phyloP scores from a whole-genome alignment of 148 eudicot genomes.

The Amaranthus palmeri region DNA sequence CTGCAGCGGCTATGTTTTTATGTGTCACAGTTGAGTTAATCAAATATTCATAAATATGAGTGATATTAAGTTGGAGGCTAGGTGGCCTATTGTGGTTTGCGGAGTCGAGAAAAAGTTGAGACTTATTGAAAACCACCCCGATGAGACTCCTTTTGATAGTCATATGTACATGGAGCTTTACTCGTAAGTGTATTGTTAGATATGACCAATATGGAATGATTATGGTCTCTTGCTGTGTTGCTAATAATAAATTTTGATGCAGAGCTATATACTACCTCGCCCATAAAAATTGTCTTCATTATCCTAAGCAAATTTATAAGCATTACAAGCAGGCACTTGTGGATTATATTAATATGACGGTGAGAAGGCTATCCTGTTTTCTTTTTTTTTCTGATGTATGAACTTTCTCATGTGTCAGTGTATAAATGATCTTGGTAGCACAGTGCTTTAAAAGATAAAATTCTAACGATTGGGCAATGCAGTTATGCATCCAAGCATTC shows the following conservation, averaged over 20 bases:
- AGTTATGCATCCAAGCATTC: background rate
- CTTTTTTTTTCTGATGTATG: background rate
- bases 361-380: conserved; percentile 17
- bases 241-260: conserved; percentile 7
- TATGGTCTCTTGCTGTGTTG: background rate
- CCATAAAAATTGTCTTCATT: conserved; percentile 39
- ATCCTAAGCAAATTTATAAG: conserved; percentile 32
- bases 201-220: conserved; percentile 1
- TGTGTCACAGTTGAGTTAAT: conserved; percentile 5
- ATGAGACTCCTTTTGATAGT: conserved; percentile 34
- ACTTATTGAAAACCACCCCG: conserved; percentile 33
- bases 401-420: background rate
- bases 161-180: conserved; percentile 37
- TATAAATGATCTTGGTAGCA: background rate
- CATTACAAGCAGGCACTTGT: conserved; percentile 27
- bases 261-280: conserved; percentile 41
- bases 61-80: conserved; percentile 27
- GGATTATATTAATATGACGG: conserved; percentile 27
- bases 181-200: conserved; percentile 25
- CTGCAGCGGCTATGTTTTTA: background rate
- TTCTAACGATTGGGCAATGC: background rate
- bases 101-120: conserved; percentile 36
- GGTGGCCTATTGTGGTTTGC: conserved; percentile 34
- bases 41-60: conserved; percentile 3
- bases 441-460: background rate